Evolutionary conservation across 176 grass and related monocot species (phyloP), one percentile per base, ranked within the genome.

Genomic region (Panicum miliaceum): DNA sequence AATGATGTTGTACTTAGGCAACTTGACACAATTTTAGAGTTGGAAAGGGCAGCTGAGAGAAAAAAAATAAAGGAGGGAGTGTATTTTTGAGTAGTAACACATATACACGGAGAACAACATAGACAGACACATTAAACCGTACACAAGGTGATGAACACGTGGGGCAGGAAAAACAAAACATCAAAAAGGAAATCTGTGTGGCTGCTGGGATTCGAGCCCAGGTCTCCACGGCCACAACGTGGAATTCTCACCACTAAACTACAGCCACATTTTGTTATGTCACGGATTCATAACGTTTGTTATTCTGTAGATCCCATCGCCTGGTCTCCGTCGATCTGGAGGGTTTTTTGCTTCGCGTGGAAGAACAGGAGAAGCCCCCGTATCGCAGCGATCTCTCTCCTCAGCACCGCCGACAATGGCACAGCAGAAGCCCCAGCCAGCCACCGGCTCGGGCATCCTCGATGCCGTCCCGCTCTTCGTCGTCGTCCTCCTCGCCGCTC

Each of bases 201-300:
- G 92, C 90, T 97, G 88, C 90, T 92, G 90, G 94, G 90, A 92
- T 91, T 97, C 90, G 84, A 91, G 92, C 86, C 78, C 88, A 97
- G 90, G 84, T 94, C 92, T 97, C 90, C 69, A 94, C 84, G 94
- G 94, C 90, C 90, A 89, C 83, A 92, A 89, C 87, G 87, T 94
- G 76, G 85, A 94, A 97, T 94, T 97, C 94, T 94, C 60, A 97
- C 91, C 87, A 97, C 92, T 92, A 97, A 92, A 97, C 88, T 90
- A 94, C 87, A 94, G 86, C 84, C 90, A 90, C 92, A 60, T 0
- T 1, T 26, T 42, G 35, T 40, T n/a, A n/a, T n/a, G n/a, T n/a
- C n/a, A n/a, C n/a, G n/a, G n/a, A n/a, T n/a, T n/a, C n/a, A n/a
- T n/a, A n/a, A n/a, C n/a, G n/a, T n/a, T n/a, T n/a, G n/a, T n/a